These are phyloP conservation scores for Cryphonectria japonica DNA, from an alignment of 2,329 filamentous ascomycete species.

Conservation along the genomic window DNA sequence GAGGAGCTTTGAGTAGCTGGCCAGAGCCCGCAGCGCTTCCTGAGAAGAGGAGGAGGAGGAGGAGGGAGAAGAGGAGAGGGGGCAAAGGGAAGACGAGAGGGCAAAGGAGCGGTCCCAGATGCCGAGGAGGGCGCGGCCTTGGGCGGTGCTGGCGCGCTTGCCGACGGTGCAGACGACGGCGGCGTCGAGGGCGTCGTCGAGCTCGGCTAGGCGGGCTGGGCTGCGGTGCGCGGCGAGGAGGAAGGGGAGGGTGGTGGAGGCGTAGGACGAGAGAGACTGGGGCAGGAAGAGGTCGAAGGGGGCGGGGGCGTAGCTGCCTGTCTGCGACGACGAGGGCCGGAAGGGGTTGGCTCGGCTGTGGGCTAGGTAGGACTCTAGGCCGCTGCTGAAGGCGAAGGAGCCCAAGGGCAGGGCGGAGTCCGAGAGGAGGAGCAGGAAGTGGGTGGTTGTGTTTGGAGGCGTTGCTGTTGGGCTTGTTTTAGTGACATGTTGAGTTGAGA, in stretches of 20 bases:
- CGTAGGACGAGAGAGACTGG: conserved; percentile 71
- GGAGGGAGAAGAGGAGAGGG: conserved; percentile 19
- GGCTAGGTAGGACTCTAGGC: conserved; percentile 80
- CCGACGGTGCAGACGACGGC: conserved; percentile 79
- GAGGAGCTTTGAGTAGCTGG: conserved; percentile 17
- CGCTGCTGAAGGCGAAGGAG: conserved; percentile 85
- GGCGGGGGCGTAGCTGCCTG: conserved; percentile 35
- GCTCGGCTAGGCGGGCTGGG: conserved; percentile 52
- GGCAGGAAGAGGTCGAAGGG: conserved; percentile 70
- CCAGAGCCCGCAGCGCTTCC: conserved; percentile 27
- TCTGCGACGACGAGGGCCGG: conserved; percentile 6
- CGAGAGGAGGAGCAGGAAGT: conserved; percentile 76
- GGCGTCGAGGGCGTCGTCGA: conserved; percentile 80
- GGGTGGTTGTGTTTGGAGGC: conserved; percentile 44
- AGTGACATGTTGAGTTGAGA: conserved; percentile 23
- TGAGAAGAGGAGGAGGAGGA: not conserved
- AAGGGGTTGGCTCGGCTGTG: conserved; percentile 53
- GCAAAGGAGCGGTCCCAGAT: conserved; percentile 77
- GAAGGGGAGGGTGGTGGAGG: conserved; percentile 75
- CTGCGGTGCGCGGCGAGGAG: conserved; percentile 68
- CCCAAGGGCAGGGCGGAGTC: conserved; percentile 82
- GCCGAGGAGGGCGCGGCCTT: conserved; percentile 73
- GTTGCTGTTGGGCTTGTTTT: conserved; percentile 1
- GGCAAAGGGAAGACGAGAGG: conserved; percentile 36
- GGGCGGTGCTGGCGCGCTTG: conserved; percentile 72